Evolutionary conservation across 768 basidiomycete species (phyloP), one percentile per base, ranked within the genome.

Genomic region (Ramaria sp.): DNA sequence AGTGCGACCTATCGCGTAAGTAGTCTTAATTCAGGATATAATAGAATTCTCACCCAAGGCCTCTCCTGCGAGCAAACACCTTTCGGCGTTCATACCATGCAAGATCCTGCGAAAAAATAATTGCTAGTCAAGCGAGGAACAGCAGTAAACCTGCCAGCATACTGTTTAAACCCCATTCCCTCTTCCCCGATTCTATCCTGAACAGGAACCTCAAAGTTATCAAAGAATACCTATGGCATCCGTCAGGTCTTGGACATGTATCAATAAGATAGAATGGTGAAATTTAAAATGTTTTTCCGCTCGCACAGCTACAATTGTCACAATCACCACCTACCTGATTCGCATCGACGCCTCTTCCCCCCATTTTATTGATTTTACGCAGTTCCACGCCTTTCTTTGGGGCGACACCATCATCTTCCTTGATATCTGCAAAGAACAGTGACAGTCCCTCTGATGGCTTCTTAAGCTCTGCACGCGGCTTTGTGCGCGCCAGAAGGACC

Each of bases 71-170:
- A 62, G 50, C 10, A 63, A 42, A 36, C 59, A 60, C 16, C 62
- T 43, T 38, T 63, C 61, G 10, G 61, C 62, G 47, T 63, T 63
- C 62, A 63, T 63, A 16, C 62, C 62, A 41, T 63, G 61, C 32
- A 60, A 43, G 20, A 63, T 60, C 37, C 50, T 61, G n/a, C 13
- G n/a, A 27, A n/a, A n/a, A n/a, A n/a, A n/a, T 12, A 22, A 36
- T 34, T 1, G 16, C 30, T 18, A 37, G 8, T 41, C 13, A 7
- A 22, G 13, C 5, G 20, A 34, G 13, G 5, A 16, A 36, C 12
- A 50, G 15, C 24, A 15, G 16, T 34, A 1, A 32, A 12, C 20
- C 20, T n/a, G 3, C 15, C 5, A 16, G 44, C 42, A 3, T 10
- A 55, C 53, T 55, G 53, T 42, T 58, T 59, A 48, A 63, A 63